Evolutionary conservation across 2,329 filamentous ascomycete genomes (phyloP).

Genomic region (Fusarium proliferatum): DNA sequence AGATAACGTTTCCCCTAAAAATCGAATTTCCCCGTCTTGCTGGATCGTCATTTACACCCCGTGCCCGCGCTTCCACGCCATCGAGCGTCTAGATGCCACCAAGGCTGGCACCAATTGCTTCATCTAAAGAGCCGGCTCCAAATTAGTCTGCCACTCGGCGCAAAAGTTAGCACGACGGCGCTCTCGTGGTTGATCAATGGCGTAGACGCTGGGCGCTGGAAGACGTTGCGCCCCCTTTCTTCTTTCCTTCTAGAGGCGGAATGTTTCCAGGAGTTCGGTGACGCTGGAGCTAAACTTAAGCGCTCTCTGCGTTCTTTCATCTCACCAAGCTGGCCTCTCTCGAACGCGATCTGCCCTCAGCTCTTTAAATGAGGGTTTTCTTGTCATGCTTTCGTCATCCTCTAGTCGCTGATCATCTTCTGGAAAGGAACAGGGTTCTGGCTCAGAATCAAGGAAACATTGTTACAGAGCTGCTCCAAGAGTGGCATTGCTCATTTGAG

Average conservation of each 20-base stretch:
- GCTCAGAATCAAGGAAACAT: not conserved
- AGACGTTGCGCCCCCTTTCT: constrained; percentile 39
- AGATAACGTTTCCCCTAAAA: not conserved
- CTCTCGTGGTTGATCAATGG: constrained; percentile 30
- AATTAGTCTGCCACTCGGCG: constrained; percentile 34
- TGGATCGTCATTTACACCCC: constrained; percentile 29
- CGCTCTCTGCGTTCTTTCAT: constrained; percentile 15
- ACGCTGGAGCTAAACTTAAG: constrained; percentile 16
- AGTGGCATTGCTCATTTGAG: not conserved
- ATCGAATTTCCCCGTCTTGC: constrained; percentile 21
- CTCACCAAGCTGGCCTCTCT: constrained; percentile 15
- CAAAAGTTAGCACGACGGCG: constrained; percentile 30
- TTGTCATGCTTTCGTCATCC: constrained; percentile 24
- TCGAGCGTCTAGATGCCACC: constrained; percentile 36
- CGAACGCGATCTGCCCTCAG: constrained; percentile 15
- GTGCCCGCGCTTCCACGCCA: constrained; percentile 21
- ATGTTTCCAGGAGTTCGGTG: constrained; percentile 27
- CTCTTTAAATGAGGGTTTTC: constrained; percentile 5
- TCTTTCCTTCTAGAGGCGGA: constrained; percentile 25
- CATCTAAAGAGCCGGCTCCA: constrained; percentile 22
- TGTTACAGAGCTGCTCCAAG: not conserved
- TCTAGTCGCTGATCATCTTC: constrained; percentile 18
- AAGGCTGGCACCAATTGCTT: constrained; percentile 29
- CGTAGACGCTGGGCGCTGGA: constrained; percentile 19
- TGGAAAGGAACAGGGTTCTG: constrained; percentile 13